Conservation (phyloP, 2,329 filamentous ascomycete genomes). For the Moelleriella libera region DNA sequence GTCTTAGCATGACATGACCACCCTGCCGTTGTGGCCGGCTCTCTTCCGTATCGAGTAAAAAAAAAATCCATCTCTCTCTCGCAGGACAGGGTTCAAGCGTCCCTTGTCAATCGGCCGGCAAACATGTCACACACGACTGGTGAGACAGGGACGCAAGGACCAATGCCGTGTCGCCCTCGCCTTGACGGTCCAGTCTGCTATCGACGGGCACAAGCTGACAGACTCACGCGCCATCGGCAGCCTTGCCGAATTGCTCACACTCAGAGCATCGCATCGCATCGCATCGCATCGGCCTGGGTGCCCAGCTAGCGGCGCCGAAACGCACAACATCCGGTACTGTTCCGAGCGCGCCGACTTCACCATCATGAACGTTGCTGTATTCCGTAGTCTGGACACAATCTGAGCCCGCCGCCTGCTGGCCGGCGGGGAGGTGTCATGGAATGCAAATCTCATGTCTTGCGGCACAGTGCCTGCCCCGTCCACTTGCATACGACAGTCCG, state of each 20-base stretch:
- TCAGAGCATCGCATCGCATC: not conserved
- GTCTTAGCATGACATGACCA: not conserved
- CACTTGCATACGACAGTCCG: too few species aligned
- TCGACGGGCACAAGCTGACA: not conserved
- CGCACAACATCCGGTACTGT: too few species aligned
- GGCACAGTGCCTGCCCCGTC: too few species aligned
- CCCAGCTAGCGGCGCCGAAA: too few species aligned
- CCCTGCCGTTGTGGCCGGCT: too few species aligned
- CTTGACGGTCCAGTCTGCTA: not conserved
- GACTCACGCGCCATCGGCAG: not conserved
- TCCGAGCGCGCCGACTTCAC: too few species aligned
- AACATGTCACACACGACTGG: not conserved
- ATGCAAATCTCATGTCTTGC: too few species aligned
- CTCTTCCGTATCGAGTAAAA: not conserved
- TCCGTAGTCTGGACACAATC: too few species aligned
- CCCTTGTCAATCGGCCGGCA: not conserved
- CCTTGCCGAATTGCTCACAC: not conserved
- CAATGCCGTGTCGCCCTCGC: not conserved
- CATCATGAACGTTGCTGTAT: too few species aligned
- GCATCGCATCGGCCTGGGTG: too few species aligned
- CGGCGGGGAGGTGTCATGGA: too few species aligned
- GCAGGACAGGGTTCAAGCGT: not conserved
- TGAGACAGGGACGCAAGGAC: not conserved
- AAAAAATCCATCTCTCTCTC: not conserved
- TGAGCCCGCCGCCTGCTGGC: too few species aligned